Percentiles rank a stretch among this genome's conserved stretches.
phyloP scores from a whole-genome alignment of 441 rosid species.

The Lepidium campestre region DNA sequence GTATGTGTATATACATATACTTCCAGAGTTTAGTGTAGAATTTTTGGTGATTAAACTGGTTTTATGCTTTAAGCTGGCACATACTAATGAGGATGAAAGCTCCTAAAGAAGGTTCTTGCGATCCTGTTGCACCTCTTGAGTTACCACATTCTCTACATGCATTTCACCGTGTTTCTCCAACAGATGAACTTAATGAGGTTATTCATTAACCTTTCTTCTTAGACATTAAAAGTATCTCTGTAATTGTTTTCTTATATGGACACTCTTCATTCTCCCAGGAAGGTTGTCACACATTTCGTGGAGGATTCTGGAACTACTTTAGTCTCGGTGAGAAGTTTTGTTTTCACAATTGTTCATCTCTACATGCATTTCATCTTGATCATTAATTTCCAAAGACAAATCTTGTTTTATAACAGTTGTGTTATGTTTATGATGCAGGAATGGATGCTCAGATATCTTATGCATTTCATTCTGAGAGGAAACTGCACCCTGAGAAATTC shows the following conservation, averaged over 20 bases:
- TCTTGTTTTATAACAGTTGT: no score
- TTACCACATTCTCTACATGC: constrained; percentile 90
- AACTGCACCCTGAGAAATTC: constrained; percentile 86
- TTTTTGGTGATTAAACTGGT: not conserved
- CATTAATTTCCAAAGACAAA: not conserved
- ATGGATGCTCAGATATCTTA: constrained; percentile 98
- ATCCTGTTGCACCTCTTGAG: constrained; percentile 92
- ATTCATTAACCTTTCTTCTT: not conserved
- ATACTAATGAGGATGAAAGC: constrained; percentile 79
- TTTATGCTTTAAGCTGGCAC: constrained; percentile 63
- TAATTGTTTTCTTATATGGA: not conserved
- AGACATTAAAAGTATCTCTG: not conserved
- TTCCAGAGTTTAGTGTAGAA: not conserved
- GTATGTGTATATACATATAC: not conserved
- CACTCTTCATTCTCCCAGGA: constrained; percentile 46
- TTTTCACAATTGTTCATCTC: not conserved
- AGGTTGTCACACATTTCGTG: constrained; percentile 81
- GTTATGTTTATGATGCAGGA: constrained; percentile 48
- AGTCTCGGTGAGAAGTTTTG: constrained; percentile 65
- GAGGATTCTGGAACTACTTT: constrained; percentile 95
- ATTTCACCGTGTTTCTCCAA: constrained; percentile 65
- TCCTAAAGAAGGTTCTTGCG: constrained; percentile 63
- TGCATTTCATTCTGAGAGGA: constrained; percentile 95
- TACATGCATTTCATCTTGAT: constrained; percentile 1
- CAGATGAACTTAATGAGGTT: constrained; percentile 68